Evolutionary conservation across 2,329 filamentous ascomycete species (phyloP).

Genomic region (Scytalidium sp.): DNA sequence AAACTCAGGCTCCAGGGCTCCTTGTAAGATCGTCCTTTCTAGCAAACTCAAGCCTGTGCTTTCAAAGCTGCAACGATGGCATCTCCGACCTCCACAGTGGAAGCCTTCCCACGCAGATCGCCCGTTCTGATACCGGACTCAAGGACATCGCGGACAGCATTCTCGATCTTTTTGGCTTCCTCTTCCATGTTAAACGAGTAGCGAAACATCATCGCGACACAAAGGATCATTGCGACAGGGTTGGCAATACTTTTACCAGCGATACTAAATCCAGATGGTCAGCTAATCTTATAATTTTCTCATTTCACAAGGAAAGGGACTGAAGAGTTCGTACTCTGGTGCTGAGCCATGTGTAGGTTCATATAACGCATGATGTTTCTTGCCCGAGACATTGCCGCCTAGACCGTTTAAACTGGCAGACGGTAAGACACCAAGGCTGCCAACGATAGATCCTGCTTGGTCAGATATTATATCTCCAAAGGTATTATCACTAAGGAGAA

Average conservation of each 20-base stretch:
- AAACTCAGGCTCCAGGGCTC: too few relatives aligned
- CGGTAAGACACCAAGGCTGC: constrained; percentile 2
- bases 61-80: constrained; percentile 6
- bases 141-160: constrained; percentile 2
- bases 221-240: constrained; percentile 3
- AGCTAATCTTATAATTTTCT: too few relatives aligned
- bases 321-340: not conserved
- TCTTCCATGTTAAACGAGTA: constrained; percentile 2
- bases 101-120: constrained; percentile 2
- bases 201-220: constrained; percentile 3
- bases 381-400: not conserved
- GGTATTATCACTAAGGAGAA: constrained; percentile 1
- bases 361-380: constrained; percentile 1
- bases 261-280: not conserved
- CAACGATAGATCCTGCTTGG: constrained; percentile 1
- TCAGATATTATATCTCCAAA: constrained; percentile 6
- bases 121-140: constrained; percentile 2
- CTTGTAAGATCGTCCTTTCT: too few relatives aligned
- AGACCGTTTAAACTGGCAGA: constrained; percentile 1
- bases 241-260: constrained; percentile 10
- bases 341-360: constrained; percentile 2
- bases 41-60: not conserved
- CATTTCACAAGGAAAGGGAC: too few relatives aligned
- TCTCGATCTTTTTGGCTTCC: constrained; percentile 1
- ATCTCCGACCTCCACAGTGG: constrained; percentile 3